phyloP scores from a whole-genome alignment of 495 filamentous ascomycete species.

The Aspergillus baeticus region DNA sequence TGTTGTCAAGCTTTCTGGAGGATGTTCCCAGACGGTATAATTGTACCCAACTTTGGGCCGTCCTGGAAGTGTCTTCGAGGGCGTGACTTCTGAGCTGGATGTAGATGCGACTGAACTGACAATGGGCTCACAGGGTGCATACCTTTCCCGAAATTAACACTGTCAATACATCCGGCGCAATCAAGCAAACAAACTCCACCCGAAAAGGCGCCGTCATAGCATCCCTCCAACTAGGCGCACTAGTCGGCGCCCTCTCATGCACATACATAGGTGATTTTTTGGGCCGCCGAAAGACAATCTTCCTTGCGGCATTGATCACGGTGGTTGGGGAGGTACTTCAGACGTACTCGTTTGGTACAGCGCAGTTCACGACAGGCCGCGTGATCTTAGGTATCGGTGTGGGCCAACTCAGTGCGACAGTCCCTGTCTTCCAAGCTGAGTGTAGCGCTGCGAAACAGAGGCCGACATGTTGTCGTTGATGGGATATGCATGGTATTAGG shows the following conservation, averaged over 20 bases:
- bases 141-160: slow-evolving; percentile 35
- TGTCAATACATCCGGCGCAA: slow-evolving; percentile 27
- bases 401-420: slow-evolving; percentile 57
- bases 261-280: slow-evolving; percentile 43
- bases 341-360: slow-evolving; percentile 37
- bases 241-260: slow-evolving; percentile 40
- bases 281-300: slow-evolving; percentile 55
- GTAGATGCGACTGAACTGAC: no score
- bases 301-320: slow-evolving; percentile 45
- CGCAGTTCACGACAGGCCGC: slow-evolving; percentile 42
- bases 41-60: no score
- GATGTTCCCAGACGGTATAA: no score
- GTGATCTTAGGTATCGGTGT: slow-evolving; percentile 58
- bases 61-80: no score
- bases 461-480: slow-evolving; percentile 45
- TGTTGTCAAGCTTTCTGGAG: no score
- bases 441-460: slow-evolving; percentile 35
- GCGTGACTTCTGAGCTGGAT: no score
- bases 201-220: slow-evolving; percentile 41
- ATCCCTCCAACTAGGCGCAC: slow-evolving; percentile 42
- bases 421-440: slow-evolving; percentile 53
- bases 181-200: slow-evolving; percentile 31
- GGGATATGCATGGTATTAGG: slow-evolving; percentile 57
- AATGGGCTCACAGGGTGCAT: no score
- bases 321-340: slow-evolving; percentile 52